These are phyloP conservation scores for Fusarium marasasianum DNA, from an alignment of 2,329 filamentous ascomycete genomes.

Conservation along the genomic window DNA sequence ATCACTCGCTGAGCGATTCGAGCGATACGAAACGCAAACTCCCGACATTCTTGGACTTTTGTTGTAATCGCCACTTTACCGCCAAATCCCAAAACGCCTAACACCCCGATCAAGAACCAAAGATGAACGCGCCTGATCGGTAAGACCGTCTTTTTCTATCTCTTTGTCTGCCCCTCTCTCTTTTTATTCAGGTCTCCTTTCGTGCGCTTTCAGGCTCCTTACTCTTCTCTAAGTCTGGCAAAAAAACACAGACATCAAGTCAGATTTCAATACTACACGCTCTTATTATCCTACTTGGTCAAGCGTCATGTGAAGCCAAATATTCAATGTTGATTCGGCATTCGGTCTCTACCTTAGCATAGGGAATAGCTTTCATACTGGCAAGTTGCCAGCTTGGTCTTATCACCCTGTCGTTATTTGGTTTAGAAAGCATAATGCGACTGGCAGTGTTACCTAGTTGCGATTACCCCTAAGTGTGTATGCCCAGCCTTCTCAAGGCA, in stretches of 20 bases:
- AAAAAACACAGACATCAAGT: neutral
- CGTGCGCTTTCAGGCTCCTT: neutral
- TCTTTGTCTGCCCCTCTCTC: neutral
- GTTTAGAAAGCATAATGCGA: neutral
- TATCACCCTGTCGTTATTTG: neutral
- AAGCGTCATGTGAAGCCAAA: neutral
- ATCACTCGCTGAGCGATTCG: neutral
- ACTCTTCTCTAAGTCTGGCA: neutral
- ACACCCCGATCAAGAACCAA: conserved; percentile 27
- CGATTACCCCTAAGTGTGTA: neutral
- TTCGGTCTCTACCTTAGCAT: neutral
- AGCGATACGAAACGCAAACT: neutral
- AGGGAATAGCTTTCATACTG: neutral
- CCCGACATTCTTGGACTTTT: conserved; percentile 5
- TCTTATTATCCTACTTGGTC: neutral
- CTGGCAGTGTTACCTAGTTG: neutral
- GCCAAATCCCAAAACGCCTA: conserved; percentile 19
- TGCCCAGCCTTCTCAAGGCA: neutral
- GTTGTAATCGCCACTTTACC: conserved; percentile 32
- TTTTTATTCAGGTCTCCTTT: neutral
- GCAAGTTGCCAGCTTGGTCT: neutral
- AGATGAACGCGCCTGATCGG: conserved; percentile 68
- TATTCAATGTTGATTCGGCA: neutral
- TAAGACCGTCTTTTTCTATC: conserved; percentile 46
- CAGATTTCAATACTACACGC: neutral